Base-by-base conservation (phyloP, 176 grass and related monocot species). In the Rhynchospora breviuscula region DNA sequence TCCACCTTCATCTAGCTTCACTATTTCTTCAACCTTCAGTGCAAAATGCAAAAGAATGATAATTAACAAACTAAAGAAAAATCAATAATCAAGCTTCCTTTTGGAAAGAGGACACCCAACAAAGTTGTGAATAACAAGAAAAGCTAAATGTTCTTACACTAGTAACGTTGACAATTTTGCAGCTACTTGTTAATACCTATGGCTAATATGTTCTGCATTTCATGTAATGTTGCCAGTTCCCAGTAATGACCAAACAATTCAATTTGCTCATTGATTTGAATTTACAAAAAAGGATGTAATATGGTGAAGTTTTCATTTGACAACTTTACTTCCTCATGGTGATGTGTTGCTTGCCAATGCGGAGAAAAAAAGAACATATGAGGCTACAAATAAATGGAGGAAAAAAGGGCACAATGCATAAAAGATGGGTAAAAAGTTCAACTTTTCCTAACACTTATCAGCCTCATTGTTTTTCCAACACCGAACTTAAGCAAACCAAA, bases 21-120 rank as follows among this genome's bases (percentile, higher is more conserved):
- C 81, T 74, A 45, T 43, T 91, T 91, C 84, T 89, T 91, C 90
- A 7, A 90, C 86, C 95, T 98, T 84, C 21, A 59, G 49, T 54
- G 51, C 56, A 61, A 15, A 57, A 45, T 63, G 18, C 6, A 22
- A 51, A 73, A 22, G 33, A 73, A 73, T n/a, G 11, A 62, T 45
- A 56, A 61, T 61, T 61, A 81, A 44, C 3, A 19, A 58, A 59
- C 52, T 45, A 13, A 12, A 23, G 0, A 81, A 33, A 33, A 13
- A 59, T 17, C 40, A 70, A 45, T 8, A 43, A 70, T 70, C 67
- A 70, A 45, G 6, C 35, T 70, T 70, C 19, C 6, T 45, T 81
- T 21, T 44, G 51, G 21, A 63, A 26, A 78, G 31, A 21, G n/a
- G 10, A 35, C 7, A 35, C 25, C 18, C 18, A 79, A 40, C 35